Evolutionary conservation across 2,329 filamentous ascomycete genomes (phyloP).

Genomic region (Dendryphion nanum): DNA sequence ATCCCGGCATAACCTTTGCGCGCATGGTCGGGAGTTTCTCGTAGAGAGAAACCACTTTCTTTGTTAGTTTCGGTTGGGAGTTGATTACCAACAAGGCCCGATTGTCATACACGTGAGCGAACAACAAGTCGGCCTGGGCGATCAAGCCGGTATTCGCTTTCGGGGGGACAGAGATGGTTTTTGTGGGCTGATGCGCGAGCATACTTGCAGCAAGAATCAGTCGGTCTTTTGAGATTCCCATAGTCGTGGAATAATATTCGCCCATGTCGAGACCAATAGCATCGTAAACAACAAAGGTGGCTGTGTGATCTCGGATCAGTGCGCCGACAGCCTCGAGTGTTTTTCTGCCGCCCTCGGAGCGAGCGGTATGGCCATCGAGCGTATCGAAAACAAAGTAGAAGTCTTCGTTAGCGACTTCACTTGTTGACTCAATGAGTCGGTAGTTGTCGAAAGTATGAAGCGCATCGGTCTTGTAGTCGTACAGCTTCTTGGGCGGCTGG

Average conservation of each 20-base stretch:
- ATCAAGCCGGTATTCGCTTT: conserved; percentile 7
- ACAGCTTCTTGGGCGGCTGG: conserved; percentile 15
- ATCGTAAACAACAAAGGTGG: conserved; percentile 16
- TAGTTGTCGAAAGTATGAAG: conserved; percentile 15
- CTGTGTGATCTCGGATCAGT: conserved; percentile 9
- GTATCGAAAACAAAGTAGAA: conserved; percentile 20
- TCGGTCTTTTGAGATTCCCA: conserved; percentile 9
- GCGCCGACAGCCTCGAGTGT: conserved; percentile 13
- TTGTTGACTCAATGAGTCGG: conserved; percentile 15
- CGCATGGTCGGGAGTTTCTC: conserved; percentile 5
- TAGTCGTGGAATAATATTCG: conserved; percentile 11
- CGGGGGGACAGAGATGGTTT: conserved; percentile 10
- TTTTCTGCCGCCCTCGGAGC: conserved; percentile 13
- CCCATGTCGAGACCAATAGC: conserved; percentile 16
- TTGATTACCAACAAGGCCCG: conserved; percentile 10
- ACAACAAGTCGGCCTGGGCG: conserved; percentile 14
- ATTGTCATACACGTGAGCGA: conserved; percentile 1
- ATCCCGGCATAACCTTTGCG: conserved; percentile 6
- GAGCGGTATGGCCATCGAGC: conserved; percentile 19
- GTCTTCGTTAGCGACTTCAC: conserved; percentile 12
- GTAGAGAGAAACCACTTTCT: conserved; percentile 10
- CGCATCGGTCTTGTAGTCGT: conserved; percentile 16
- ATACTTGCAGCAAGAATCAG: conserved; percentile 13
- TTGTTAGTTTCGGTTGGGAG: conserved; percentile 6
- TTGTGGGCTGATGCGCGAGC: conserved; percentile 19